Percentiles rank a stretch among this genome's conserved stretches.
These are phyloP conservation scores for Sanghuangporus weigelae DNA, from an alignment of 1,284 basidiomycete genomes.

Conservation along the genomic window DNA sequence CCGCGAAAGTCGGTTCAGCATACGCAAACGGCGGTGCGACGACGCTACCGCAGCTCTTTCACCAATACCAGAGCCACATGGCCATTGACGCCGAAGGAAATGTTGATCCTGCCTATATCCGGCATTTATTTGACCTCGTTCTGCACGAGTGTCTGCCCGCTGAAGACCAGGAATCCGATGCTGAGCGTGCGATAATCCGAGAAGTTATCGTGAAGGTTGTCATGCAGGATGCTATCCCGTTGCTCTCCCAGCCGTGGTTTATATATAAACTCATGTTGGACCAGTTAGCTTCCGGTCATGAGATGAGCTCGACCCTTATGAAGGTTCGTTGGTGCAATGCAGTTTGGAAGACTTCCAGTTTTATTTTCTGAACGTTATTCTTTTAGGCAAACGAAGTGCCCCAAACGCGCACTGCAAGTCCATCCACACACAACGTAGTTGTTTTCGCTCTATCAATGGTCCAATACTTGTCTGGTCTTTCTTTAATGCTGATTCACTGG, in stretches of 20 bases:
- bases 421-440: slow-evolving; percentile 55
- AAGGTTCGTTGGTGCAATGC: neutral
- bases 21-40: slow-evolving; percentile 63
- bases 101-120: slow-evolving; percentile 70
- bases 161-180: slow-evolving; percentile 64
- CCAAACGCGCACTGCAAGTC: slow-evolving; percentile 21
- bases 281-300: slow-evolving; percentile 44
- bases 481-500: slow-evolving; percentile 58
- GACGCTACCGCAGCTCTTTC: slow-evolving; percentile 61
- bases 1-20: slow-evolving; percentile 53
- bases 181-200: slow-evolving; percentile 69
- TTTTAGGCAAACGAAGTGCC: slow-evolving; percentile 23
- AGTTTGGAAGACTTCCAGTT: neutral
- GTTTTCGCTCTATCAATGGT: slow-evolving; percentile 67
- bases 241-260: slow-evolving; percentile 78
- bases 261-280: slow-evolving; percentile 62
- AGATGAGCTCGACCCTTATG: neutral
- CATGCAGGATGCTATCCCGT: slow-evolving; percentile 58
- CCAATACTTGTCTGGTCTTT: slow-evolving; percentile 62
- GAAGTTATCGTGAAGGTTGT: slow-evolving; percentile 74
- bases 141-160: slow-evolving; percentile 61
- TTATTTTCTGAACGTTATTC: slow-evolving; percentile 14
- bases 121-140: slow-evolving; percentile 68
- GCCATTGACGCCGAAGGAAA: slow-evolving; percentile 58
- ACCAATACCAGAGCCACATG: slow-evolving; percentile 74